phyloP scores from a whole-genome alignment of 2,329 filamentous ascomycete genomes.

The Didymella pomorum region DNA sequence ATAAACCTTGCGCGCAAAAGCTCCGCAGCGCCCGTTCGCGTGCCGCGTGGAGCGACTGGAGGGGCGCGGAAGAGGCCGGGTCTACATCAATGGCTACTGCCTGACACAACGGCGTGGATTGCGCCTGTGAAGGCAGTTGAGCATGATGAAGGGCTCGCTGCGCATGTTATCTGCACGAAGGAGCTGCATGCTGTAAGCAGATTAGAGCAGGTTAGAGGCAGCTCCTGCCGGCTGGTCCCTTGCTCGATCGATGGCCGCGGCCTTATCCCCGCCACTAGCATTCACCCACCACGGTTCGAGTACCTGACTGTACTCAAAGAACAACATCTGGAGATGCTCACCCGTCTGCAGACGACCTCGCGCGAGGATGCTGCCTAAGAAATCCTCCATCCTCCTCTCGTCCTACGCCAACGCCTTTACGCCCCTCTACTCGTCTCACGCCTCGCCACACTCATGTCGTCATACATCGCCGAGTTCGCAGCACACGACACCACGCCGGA shows the following conservation, averaged over 20 bases:
- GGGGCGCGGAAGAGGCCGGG: constrained; percentile 26
- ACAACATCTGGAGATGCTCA: constrained; percentile 34
- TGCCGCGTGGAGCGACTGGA: constrained; percentile 15
- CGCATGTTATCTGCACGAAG: not conserved
- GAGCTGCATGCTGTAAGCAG: constrained; percentile 6
- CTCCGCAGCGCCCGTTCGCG: constrained; percentile 14
- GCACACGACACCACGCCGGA: constrained; percentile 27
- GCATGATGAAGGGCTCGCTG: not conserved
- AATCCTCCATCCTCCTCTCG: constrained; percentile 26
- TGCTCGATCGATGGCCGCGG: constrained; percentile 8
- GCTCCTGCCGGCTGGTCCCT: constrained; percentile 3
- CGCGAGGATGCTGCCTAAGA: constrained; percentile 51
- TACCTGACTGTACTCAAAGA: constrained; percentile 9
- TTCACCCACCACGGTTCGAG: constrained; percentile 20
- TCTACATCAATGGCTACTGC: constrained; percentile 23
- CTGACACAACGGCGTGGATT: constrained; percentile 30
- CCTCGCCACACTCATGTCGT: constrained; percentile 53
- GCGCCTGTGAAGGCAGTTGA: not conserved
- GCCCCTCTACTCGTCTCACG: constrained; percentile 27
- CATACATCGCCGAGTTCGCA: constrained; percentile 44
- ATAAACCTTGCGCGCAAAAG: constrained; percentile 10
- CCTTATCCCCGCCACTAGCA: constrained; percentile 9
- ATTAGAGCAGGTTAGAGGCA: constrained; percentile 13
- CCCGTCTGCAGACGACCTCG: constrained; percentile 28
- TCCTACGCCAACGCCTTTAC: constrained; percentile 30